Evolutionary conservation across 805 yeast genomes (phyloP).

Genomic region (Monosporozyma servazzii): DNA sequence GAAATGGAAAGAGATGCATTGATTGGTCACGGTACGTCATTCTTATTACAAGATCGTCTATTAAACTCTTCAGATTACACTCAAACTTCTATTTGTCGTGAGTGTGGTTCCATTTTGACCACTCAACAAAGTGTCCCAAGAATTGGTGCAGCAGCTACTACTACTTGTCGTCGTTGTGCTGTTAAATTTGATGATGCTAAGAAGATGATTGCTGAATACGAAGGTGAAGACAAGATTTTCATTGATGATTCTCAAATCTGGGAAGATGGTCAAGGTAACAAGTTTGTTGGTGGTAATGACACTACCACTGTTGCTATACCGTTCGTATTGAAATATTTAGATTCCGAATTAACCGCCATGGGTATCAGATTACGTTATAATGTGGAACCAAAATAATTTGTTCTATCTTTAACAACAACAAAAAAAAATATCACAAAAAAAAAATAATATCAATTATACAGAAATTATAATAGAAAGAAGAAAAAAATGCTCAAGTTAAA

Average conservation of each 20-base stretch:
- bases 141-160: conserved; percentile 67
- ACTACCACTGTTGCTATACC: conserved; percentile 97
- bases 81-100: conserved; percentile 80
- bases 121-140: conserved; percentile 89
- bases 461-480: not conserved
- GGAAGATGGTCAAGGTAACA: conserved; percentile 96
- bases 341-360: conserved; percentile 94
- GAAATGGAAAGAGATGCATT: conserved; percentile 99
- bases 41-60: conserved; percentile 85
- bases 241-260: conserved; percentile 70
- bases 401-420: not conserved
- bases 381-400: conserved; percentile 49
- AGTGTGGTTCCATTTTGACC: conserved; percentile 85
- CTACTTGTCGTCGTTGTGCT: conserved; percentile 90
- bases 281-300: conserved; percentile 83
- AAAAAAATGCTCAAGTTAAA: not conserved
- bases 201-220: conserved; percentile 31
- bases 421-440: not conserved
- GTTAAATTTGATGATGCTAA: conserved; percentile 50
- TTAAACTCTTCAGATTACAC: conserved; percentile 94
- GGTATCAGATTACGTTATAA: conserved; percentile 89
- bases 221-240: conserved; percentile 30
- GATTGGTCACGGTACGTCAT: conserved; percentile 97
- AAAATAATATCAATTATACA: not conserved
- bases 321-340: conserved; percentile 88